Evolutionary conservation across 2,329 filamentous ascomycete species (phyloP).

Genomic region (Aspergillus tanneri): DNA sequence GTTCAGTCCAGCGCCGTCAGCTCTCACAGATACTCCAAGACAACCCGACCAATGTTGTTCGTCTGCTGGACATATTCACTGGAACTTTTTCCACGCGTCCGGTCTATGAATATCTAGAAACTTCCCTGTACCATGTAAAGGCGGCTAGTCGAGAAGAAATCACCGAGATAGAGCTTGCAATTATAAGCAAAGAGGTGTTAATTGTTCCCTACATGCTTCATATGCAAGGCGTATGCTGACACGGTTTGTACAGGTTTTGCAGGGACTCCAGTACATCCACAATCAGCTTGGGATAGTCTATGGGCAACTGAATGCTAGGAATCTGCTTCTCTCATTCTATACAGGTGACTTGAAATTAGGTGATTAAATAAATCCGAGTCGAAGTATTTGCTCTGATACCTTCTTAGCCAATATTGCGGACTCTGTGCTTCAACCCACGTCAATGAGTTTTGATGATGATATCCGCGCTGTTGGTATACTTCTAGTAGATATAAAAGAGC

Average conservation of each 20-base stretch:
- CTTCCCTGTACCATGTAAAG: conserved; percentile 3
- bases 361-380: background rate
- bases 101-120: conserved; percentile 2
- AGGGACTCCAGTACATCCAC: conserved; percentile 4
- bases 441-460: background rate
- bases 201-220: background rate
- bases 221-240: background rate
- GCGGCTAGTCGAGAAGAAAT: conserved; percentile 7
- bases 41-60: background rate
- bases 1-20: background rate
- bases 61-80: background rate
- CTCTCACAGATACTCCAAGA: background rate
- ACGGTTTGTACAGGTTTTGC: background rate
- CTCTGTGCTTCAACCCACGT: background rate
- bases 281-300: conserved; percentile 1
- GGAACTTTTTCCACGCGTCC: background rate
- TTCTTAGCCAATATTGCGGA: conserved; percentile 2
- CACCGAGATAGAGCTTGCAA: conserved; percentile 7
- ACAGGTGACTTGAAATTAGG: conserved; percentile 3
- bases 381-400: background rate
- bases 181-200: conserved; percentile 7
- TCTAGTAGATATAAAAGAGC: conserved; percentile 3
- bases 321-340: conserved; percentile 1
- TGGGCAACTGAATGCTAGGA: conserved; percentile 3
- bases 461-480: background rate